Evolutionary conservation across 2,329 filamentous ascomycete genomes (phyloP), one percentile per base, ranked within the genome.

Genomic region (Diplocarpon mali): DNA sequence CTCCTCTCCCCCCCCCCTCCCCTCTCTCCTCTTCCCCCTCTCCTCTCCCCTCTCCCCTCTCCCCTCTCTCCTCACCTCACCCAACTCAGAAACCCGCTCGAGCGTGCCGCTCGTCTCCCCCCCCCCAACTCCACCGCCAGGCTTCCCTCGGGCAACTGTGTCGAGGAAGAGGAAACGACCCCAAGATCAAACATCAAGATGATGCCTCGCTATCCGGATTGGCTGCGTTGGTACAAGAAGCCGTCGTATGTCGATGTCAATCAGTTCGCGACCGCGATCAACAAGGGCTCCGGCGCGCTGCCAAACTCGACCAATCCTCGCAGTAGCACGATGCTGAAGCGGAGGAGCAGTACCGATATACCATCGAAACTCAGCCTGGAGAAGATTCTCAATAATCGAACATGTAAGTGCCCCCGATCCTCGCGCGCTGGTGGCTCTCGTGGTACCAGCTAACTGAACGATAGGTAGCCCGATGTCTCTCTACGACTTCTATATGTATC

Each of bases 401-500:
- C 69, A 29, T 71, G 69, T 67, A 53, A 35, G 62, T 46, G 34
- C 14, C 9, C 10, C 12, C 13, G 3, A 24, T 24, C 20, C 20
- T 24, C 20, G 20, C 20, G 20, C n/a, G 24, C n/a, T 14, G 2
- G 3, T 15, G 11, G 14, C 17, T 17, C 42, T n/a, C 4, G 8
- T 13, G 9, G 17, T 13, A 20, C 10, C 11, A 16, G 13, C 16
- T 46, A 14, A 45, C 10, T 20, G 5, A 30, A 28, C 16, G 20
- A 4, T 38, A 69, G 66, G 67, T 50, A 69, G 66, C 41, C 69
- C 69, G 3, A 69, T 71, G 67, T 69, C 67, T 0, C 54, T 71
- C 9, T 69, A 70, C 46, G 69, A 71, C 57, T 71, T 71, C 40
- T 70, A 69, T 57, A 69, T 71, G 67, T 71, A 70, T 46, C 59